Evolutionary conservation across 495 filamentous ascomycete species (phyloP).

Genomic region (Echria macrotheca): DNA sequence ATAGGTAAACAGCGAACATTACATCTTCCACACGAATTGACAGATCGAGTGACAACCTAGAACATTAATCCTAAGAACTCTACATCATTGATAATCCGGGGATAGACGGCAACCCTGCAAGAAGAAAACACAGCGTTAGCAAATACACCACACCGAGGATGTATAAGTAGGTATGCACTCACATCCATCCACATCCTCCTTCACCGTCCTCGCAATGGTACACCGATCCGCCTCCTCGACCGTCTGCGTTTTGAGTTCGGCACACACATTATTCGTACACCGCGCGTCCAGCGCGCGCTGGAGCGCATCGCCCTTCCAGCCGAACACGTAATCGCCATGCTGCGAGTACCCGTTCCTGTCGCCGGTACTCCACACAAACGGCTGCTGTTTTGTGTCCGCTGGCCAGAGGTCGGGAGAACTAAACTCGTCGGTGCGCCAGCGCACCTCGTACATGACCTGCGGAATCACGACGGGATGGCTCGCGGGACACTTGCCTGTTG

Average conservation of each 20-base stretch:
- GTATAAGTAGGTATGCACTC: too few relatives aligned
- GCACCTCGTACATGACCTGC: slow-evolving; percentile 38
- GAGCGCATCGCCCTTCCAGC: slow-evolving; percentile 34
- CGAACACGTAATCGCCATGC: slow-evolving; percentile 37
- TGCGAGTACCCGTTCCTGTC: slow-evolving; percentile 27
- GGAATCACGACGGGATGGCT: slow-evolving; percentile 29
- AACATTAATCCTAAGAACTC: too few relatives aligned
- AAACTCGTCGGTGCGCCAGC: slow-evolving; percentile 29
- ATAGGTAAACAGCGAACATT: too few relatives aligned
- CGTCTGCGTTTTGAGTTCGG: slow-evolving; percentile 26
- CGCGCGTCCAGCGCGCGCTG: slow-evolving; percentile 32
- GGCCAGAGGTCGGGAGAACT: slow-evolving; percentile 35
- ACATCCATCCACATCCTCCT: slow-evolving; percentile 34
- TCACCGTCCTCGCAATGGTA: slow-evolving; percentile 18
- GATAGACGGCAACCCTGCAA: too few relatives aligned
- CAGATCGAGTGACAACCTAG: too few relatives aligned
- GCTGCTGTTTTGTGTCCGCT: slow-evolving; percentile 31
- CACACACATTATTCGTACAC: slow-evolving; percentile 29
- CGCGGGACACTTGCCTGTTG: slow-evolving; percentile 18
- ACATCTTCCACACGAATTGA: too few relatives aligned
- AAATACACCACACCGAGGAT: too few relatives aligned
- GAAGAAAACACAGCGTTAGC: too few relatives aligned
- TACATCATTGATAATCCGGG: too few relatives aligned
- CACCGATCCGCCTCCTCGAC: slow-evolving; percentile 30
- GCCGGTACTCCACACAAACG: slow-evolving; percentile 41